Evolutionary conservation across 352 stramenopile genomes (phyloP), one percentile per base, ranked within the genome.

Genomic region (Phytophthora syringae): DNA sequence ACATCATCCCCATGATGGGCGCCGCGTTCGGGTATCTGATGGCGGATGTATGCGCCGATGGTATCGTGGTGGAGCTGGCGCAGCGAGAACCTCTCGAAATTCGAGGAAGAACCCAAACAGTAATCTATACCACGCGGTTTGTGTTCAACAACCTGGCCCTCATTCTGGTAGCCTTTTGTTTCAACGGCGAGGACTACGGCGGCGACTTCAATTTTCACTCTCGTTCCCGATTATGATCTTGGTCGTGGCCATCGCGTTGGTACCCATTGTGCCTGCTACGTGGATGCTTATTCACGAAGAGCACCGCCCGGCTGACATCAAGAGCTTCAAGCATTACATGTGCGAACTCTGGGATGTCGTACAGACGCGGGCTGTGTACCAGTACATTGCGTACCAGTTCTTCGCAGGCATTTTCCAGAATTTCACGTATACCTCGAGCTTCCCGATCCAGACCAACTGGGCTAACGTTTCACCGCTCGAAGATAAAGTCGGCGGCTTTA

Each of bases 121-220:
- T 80, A 34, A 82, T 80, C 15, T 88, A 88, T 63, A 84, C 72
- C 22, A 74, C 62, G 11, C 78, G 76, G 13, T 82, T 63, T 20
- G 39, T 69, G 32, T 73, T 72, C 43, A 75, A 67, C 25, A 76
- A 78, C 15, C 24, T 86, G 7, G 65, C 72, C 50, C 65, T 74
- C 28, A 36, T 84, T 15, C 27, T 88, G 16, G 72, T 82, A 5
- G 79, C 60, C 4, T 64, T 86, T 43, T 79, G 74, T 55, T 77
- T 88, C 49, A 88, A 86, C 50, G 68, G 65, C 32, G 64, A 79
- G 7, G 70, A 82, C 20, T 86, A 84, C 42, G 76, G 76, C 21
- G 76, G 79, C 37, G 70, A 72, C 36, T 88, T 88, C 43, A 37
- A 67, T 36, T 88, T 84, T 75, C 63, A 16, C 62, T 87, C 24